Evolutionary conservation across 2,329 filamentous ascomycete genomes (phyloP).

Genomic region (Simplicillium sp.): DNA sequence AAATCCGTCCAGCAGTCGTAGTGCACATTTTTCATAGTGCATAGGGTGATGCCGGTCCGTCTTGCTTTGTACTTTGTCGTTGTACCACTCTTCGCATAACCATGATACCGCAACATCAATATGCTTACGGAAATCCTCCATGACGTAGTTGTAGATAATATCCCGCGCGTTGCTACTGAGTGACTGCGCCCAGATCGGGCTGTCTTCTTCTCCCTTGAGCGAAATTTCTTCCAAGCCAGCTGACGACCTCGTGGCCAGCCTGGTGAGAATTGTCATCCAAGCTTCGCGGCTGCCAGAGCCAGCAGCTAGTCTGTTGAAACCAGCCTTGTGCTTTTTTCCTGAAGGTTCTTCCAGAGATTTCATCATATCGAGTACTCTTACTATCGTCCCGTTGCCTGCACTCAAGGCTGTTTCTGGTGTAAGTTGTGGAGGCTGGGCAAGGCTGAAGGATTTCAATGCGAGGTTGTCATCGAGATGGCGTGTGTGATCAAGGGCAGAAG

Average conservation of each 20-base stretch:
- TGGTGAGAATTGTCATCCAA: conserved; percentile 81
- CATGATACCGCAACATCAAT: conserved; percentile 88
- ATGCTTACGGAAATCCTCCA: conserved; percentile 83
- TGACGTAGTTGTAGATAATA: conserved; percentile 71
- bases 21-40: conserved; percentile 71
- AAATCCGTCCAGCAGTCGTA: conserved; percentile 80
- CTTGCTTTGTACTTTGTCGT: conserved; percentile 51
- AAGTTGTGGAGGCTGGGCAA: conserved; percentile 68
- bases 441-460: conserved; percentile 66
- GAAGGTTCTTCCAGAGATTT: conserved; percentile 59
- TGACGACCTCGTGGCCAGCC: conserved; percentile 72
- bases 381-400: conserved; percentile 64
- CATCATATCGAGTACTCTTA: conserved; percentile 71
- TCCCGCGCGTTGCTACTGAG: conserved; percentile 69
- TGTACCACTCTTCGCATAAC: conserved; percentile 98
- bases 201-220: conserved; percentile 48
- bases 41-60: conserved; percentile 37
- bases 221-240: conserved; percentile 55
- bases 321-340: conserved; percentile 53
- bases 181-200: conserved; percentile 22
- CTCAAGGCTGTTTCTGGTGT: conserved; percentile 62
- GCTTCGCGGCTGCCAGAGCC: conserved; percentile 78
- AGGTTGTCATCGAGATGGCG: conserved; percentile 31
- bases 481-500: conserved; percentile 33
- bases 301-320: conserved; percentile 76